A percentile compares a stretch with the other conserved stretches of the same genome.
Evolutionary conservation across 441 rosid species (phyloP).

Genomic region (Bruguiera hainesii): DNA sequence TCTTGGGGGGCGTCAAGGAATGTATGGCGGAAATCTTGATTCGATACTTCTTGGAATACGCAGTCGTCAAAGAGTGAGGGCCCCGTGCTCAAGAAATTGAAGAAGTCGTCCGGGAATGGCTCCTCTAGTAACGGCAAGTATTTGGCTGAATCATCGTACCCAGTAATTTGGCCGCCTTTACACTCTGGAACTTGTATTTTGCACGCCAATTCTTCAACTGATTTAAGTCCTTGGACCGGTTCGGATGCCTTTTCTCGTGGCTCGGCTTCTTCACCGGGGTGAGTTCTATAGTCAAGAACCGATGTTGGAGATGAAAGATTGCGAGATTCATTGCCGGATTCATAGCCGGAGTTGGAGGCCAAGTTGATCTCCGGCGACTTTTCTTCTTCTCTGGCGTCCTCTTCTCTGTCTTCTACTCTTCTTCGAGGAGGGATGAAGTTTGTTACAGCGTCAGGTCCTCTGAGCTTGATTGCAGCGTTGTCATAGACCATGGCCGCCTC

Average conservation of each 20-base stretch:
- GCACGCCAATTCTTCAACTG: background rate
- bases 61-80: constrained; percentile 39
- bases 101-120: constrained; percentile 46
- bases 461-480: constrained; percentile 83
- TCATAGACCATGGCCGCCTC: constrained; percentile 96
- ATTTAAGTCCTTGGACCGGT: background rate
- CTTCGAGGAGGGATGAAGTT: constrained; percentile 58
- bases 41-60: constrained; percentile 25
- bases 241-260: constrained; percentile 21
- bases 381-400: background rate
- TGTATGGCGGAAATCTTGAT: constrained; percentile 25
- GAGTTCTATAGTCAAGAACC: constrained; percentile 51
- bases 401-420: constrained; percentile 10
- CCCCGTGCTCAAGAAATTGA: constrained; percentile 43
- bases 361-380: constrained; percentile 22
- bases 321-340: constrained; percentile 57
- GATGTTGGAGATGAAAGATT: constrained; percentile 70
- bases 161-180: constrained; percentile 36
- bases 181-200: constrained; percentile 25
- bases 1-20: constrained; percentile 9
- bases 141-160: constrained; percentile 1
- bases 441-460: constrained; percentile 85
- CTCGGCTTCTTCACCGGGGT: constrained; percentile 36
- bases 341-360: constrained; percentile 44
- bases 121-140: constrained; percentile 30